Evolutionary conservation across 2,329 filamentous ascomycete genomes (phyloP).

Genomic region (Scedosporium minutisporum): DNA sequence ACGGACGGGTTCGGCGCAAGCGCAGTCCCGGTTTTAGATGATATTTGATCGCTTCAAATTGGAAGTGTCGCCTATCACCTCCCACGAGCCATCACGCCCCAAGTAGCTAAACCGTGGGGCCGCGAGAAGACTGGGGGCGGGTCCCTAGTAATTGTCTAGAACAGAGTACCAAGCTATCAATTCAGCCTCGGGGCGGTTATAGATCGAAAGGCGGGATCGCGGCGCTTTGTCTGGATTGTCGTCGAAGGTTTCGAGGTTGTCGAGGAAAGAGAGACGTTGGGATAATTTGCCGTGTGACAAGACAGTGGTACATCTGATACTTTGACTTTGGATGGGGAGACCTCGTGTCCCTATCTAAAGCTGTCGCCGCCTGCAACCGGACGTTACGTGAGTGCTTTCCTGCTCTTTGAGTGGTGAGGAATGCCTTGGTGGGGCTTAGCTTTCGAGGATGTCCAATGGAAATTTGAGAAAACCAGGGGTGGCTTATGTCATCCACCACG

Average conservation of each 20-base stretch:
- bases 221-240: neutral
- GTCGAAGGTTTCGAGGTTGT: neutral
- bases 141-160: neutral
- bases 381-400: neutral
- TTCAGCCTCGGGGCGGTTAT: neutral
- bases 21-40: neutral
- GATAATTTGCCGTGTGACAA: neutral
- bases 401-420: neutral
- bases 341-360: neutral
- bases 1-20: neutral
- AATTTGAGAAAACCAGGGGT: neutral
- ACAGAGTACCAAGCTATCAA: neutral
- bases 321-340: neutral
- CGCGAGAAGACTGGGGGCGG: neutral
- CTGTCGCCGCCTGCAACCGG: neutral
- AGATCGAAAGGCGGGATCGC: neutral
- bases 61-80: neutral
- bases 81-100: neutral
- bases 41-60: neutral
- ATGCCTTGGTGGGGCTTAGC: neutral
- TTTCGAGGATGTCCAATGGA: neutral
- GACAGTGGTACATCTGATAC: neutral
- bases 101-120: neutral
- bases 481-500: neutral
- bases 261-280: neutral